Evolutionary conservation across 2,329 filamentous ascomycete genomes (phyloP), one percentile per base, ranked within the genome.

Genomic region (Emergomyces pasteurianus): DNA sequence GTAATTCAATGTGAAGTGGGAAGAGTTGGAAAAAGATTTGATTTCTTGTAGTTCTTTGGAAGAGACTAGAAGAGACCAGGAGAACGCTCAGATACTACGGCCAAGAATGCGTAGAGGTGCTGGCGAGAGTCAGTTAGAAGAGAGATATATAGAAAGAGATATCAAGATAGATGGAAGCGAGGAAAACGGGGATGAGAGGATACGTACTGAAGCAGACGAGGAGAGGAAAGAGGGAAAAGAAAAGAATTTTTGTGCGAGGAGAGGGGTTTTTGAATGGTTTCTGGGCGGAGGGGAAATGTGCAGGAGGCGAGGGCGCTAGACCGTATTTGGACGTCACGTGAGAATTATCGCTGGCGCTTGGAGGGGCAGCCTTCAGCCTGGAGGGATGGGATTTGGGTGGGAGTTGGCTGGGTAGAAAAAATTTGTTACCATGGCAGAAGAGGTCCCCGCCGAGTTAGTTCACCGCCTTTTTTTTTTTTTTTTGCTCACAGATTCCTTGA

Each of bases 31-130:
- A 49, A 49, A 43, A 63, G 65, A 63, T 62, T 67, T 68, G 72
- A 76, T 74, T 67, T 72, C 71, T 75, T 75, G 74, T 75, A 77
- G 74, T 73, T 77, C 74, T 76, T 77, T 74, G 73, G 67, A 76
- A 77, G 74, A 74, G 71, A 75, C 74, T 74, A 74, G 74, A 75
- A 76, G 73, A 72, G 69, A 73, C 73, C 68, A 69, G 63, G 52
- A 65, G 62, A 69, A 73, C 78, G 76, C 77, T 78, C 77, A 79
- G 77, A 74, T 74, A 77, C 76, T 76, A 79, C 77, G 76, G 77
- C 77, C 69, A 61, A 67, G 60, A 54, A 59, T 73, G 77, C 77
- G 77, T 79, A 78, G 76, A 79, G 77, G 77, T 79, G 74, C 77
- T 79, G 73, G 71, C 67, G 43, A 36, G 68, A 60, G 68, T 70